Conservation (phyloP, 1,284 basidiomycete species). For the Schizophyllum amplum region DNA sequence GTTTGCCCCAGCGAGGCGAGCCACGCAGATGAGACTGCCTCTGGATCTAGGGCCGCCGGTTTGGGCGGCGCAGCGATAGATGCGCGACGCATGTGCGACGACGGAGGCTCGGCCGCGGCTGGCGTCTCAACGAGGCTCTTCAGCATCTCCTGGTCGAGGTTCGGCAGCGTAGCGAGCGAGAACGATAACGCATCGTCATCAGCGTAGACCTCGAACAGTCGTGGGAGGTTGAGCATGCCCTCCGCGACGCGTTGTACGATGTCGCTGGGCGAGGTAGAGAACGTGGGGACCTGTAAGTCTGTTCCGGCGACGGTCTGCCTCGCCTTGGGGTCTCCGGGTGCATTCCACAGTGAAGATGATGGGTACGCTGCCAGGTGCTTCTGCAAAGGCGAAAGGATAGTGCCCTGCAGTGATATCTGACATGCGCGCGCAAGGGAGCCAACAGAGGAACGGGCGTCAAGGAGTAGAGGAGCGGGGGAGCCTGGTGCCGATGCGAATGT, state of each 20-base stretch:
- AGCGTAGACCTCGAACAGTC: constrained; percentile 91
- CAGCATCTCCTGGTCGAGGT: constrained; percentile 51
- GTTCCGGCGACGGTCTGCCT: constrained; percentile 33
- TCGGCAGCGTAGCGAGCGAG: constrained; percentile 76
- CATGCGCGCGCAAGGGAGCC: constrained; percentile 63
- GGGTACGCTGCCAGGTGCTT: constrained; percentile 72
- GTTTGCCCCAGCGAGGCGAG: constrained; percentile 81
- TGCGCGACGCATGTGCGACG: constrained; percentile 23
- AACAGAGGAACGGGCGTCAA: constrained; percentile 50
- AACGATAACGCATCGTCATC: constrained; percentile 88
- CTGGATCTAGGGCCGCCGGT: constrained; percentile 44
- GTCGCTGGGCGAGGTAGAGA: constrained; percentile 88
- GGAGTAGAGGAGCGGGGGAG: constrained; percentile 41
- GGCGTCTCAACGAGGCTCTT: constrained; percentile 35
- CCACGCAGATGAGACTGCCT: constrained; percentile 83
- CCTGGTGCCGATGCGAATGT: constrained; percentile 2
- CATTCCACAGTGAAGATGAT: constrained; percentile 60
- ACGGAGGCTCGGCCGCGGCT: constrained; percentile 19
- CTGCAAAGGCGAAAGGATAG: constrained; percentile 81
- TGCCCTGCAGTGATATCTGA: constrained; percentile 73
- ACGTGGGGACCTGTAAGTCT: constrained; percentile 83
- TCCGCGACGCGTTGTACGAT: constrained; percentile 87
- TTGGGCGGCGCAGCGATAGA: constrained; percentile 26
- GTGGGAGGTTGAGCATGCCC: constrained; percentile 85
- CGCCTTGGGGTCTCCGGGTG: constrained; percentile 36